Percentiles rank a stretch among this genome's conserved stretches.
phyloP scores from a whole-genome alignment of 2,329 filamentous ascomycete genomes.

The Colletotrichum caudatum region DNA sequence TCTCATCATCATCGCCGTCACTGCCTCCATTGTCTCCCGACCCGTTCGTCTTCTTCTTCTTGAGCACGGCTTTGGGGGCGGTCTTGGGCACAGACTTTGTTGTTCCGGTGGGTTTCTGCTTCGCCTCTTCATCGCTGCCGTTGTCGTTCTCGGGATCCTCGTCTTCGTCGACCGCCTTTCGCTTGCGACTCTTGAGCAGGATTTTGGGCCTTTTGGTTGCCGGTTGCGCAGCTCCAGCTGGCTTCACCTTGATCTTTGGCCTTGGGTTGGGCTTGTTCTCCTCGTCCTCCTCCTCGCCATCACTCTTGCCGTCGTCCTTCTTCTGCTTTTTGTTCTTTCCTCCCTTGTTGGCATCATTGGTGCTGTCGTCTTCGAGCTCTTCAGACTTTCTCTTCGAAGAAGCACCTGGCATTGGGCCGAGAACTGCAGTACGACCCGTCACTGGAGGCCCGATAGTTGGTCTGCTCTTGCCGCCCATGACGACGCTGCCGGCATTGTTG shows the following conservation, averaged over 20 bases:
- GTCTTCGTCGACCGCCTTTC: neutral
- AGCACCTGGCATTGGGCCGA: neutral
- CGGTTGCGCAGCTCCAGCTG: neutral
- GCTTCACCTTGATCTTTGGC: neutral
- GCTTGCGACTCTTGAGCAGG: neutral
- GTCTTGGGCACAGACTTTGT: neutral
- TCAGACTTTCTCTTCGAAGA: neutral
- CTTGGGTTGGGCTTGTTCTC: neutral
- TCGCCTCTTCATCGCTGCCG: neutral
- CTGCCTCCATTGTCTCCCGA: neutral
- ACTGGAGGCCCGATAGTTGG: neutral
- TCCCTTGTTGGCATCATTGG: neutral
- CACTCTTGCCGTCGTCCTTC: neutral
- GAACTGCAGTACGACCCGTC: neutral
- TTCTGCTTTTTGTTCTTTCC: neutral
- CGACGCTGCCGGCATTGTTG: neutral
- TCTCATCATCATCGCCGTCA: neutral
- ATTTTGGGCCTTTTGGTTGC: neutral
- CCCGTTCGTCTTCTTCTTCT: neutral
- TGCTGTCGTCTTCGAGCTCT: neutral
- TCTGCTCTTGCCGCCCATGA: neutral
- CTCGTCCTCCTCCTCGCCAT: neutral
- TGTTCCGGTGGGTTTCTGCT: neutral
- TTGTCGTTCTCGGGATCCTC: neutral
- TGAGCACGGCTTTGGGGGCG: too few relatives aligned